These are phyloP conservation scores for Rhodosporidiobolus odoratus DNA, from an alignment of 768 basidiomycete species.

Conservation along the genomic window DNA sequence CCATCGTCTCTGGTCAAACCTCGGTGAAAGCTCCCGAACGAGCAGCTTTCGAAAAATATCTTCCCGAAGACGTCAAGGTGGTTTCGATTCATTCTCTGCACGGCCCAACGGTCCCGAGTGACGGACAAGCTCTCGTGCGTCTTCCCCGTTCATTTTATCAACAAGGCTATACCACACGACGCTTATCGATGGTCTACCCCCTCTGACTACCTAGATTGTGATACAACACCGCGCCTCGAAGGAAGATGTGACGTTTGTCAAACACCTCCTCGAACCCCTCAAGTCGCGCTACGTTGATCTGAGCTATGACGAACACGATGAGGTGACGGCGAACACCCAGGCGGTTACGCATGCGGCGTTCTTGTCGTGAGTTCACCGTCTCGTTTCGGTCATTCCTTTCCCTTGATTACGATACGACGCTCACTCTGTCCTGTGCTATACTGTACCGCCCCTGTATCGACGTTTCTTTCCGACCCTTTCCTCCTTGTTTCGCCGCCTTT, in stretches of 20 bases:
- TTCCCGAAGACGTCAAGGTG: slow-evolving; percentile 80
- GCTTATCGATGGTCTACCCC: neutral
- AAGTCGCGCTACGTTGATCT: slow-evolving; percentile 82
- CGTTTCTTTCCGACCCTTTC: too few species aligned
- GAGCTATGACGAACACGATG: slow-evolving; percentile 93
- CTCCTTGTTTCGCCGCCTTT: too few species aligned
- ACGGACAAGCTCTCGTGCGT: slow-evolving; percentile 82
- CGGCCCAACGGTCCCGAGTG: slow-evolving; percentile 79
- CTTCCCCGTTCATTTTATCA: neutral
- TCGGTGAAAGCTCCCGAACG: slow-evolving; percentile 94
- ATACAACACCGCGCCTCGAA: slow-evolving; percentile 78
- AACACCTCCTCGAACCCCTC: slow-evolving; percentile 72
- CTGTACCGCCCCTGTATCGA: too few species aligned
- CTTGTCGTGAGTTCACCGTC: slow-evolving; percentile 59
- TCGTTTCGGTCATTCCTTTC: neutral
- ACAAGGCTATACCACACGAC: neutral
- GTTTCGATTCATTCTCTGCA: slow-evolving; percentile 92
- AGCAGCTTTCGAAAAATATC: slow-evolving; percentile 76
- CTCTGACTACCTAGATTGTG: slow-evolving; percentile 60
- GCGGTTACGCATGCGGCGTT: slow-evolving; percentile 98
- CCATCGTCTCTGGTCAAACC: slow-evolving; percentile 91
- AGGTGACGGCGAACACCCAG: slow-evolving; percentile 95
- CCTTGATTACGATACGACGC: neutral
- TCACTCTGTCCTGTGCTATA: too few species aligned
- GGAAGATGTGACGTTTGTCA: slow-evolving; percentile 68